These are phyloP conservation scores for Prototheca cutis DNA, from an alignment of 163 green algal genomes.

Conservation along the genomic window DNA sequence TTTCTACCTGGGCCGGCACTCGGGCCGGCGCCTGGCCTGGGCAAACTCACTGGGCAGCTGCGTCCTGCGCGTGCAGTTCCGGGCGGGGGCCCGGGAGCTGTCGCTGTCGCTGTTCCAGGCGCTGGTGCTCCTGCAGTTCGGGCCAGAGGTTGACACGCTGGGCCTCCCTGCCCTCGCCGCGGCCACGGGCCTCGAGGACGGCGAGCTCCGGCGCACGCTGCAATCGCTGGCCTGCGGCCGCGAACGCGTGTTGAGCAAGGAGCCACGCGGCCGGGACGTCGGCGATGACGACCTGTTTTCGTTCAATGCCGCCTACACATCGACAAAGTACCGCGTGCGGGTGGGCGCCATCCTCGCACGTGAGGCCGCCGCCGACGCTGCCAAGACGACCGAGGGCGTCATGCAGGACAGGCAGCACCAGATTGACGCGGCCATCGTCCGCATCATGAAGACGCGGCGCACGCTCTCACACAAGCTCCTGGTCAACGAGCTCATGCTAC, in stretches of 20 bases:
- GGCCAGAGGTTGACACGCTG: slow-evolving; percentile 34
- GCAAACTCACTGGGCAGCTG: slow-evolving; percentile 70
- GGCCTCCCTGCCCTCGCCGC: slow-evolving; percentile 60
- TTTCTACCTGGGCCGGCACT: slow-evolving; percentile 91
- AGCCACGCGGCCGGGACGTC: slow-evolving; percentile 77
- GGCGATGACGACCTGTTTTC: slow-evolving; percentile 70
- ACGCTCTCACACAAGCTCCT: slow-evolving; percentile 86
- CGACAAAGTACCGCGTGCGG: slow-evolving; percentile 79
- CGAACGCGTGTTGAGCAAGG: slow-evolving; percentile 67
- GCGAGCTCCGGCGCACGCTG: slow-evolving; percentile 83
- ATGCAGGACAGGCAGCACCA: slow-evolving; percentile 93
- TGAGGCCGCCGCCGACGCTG: slow-evolving; percentile 74
- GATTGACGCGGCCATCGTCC: slow-evolving; percentile 95
- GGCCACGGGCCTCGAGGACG: slow-evolving; percentile 58
- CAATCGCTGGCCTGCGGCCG: slow-evolving; percentile 77
- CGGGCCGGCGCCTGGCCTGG: slow-evolving; percentile 77
- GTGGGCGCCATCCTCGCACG: slow-evolving; percentile 88
- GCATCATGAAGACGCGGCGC: slow-evolving; percentile 90
- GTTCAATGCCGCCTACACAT: slow-evolving; percentile 78
- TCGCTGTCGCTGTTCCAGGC: slow-evolving; percentile 77
- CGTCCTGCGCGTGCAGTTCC: slow-evolving; percentile 73
- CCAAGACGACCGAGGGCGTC: slow-evolving; percentile 71
- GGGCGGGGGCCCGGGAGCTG: slow-evolving; percentile 82
- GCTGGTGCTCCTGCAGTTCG: slow-evolving; percentile 84
- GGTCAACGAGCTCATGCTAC: slow-evolving; percentile 74